Percentiles rank a stretch among this genome's conserved stretches.
phyloP scores from a whole-genome alignment of 805 yeast genomes.

The Candida morakotiae region DNA sequence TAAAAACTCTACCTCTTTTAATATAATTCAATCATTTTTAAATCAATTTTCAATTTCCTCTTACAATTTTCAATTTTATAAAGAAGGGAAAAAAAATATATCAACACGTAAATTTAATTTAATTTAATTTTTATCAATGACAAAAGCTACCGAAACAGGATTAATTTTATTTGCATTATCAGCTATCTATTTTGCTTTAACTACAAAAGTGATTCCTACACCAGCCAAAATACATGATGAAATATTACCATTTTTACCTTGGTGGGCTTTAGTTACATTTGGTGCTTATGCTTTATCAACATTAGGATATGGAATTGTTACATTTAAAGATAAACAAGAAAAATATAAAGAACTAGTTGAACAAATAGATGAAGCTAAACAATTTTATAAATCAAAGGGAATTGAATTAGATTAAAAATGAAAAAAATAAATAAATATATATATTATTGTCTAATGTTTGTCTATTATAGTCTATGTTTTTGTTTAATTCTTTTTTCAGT shows the following conservation, averaged over 20 bases:
- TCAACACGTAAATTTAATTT: not conserved
- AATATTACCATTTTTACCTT: slow-evolving; percentile 64
- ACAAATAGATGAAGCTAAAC: slow-evolving; percentile 61
- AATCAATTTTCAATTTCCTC: too few relatives aligned
- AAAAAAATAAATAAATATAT: not conserved
- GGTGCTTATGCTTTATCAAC: slow-evolving; percentile 68
- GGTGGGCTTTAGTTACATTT: slow-evolving; percentile 65
- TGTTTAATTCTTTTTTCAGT: slow-evolving; percentile 63
- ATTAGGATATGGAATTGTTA: slow-evolving; percentile 63
- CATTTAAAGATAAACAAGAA: slow-evolving; percentile 68
- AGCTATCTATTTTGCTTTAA: slow-evolving; percentile 51
- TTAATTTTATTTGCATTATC: slow-evolving; percentile 42
- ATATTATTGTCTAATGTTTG: not conserved
- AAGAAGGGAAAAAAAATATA: slow-evolving; percentile 1
- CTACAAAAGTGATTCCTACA: slow-evolving; percentile 51
- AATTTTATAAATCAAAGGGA: slow-evolving; percentile 51
- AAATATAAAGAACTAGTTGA: slow-evolving; percentile 58
- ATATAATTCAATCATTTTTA: too few relatives aligned
- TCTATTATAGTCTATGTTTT: slow-evolving; percentile 2
- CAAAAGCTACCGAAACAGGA: slow-evolving; percentile 62
- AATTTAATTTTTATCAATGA: slow-evolving; percentile 45
- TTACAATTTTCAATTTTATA: too few relatives aligned
- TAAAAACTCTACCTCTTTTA: too few relatives aligned
- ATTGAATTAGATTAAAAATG: slow-evolving; percentile 41
- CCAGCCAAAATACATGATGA: slow-evolving; percentile 45